Base-by-base conservation (phyloP, 2,329 filamentous ascomycete genomes). In the Ophiostoma sp. region DNA sequence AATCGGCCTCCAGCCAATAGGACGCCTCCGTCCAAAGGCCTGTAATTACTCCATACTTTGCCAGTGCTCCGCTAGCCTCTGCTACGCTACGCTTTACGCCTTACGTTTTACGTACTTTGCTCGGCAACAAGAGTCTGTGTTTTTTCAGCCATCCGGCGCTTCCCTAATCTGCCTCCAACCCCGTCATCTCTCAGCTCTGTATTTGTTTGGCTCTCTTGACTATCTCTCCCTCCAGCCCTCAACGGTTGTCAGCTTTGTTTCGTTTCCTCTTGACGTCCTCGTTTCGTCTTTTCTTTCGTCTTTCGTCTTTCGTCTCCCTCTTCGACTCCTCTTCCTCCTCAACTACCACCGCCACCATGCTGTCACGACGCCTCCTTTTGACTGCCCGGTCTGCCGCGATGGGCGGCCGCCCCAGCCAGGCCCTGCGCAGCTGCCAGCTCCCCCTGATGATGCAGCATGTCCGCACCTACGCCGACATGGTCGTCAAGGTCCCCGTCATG, bases 401-500 rank as follows among this genome's bases (percentile, higher is more conserved):
- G 69, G 75, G 75, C 74, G 75, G 75, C 74, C 77, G 74, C 69
- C 73, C 77, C 71, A 74, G 77, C 72, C 78, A 79, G 76, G 79
- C 81, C 45, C 76, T 82, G 72, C 81, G 80, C 71, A 78, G 76
- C 68, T 75, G 77, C 11, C 77, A 81, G 75, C 79, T 85, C 66
- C 82, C 83, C 9, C 72, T 80, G 45, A 81, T 85, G 76, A 81
- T 85, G 76, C 77, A 81, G 75, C 85, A 87, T 75, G 81, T 86
- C 67, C 84, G 86, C 73, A 83, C 75, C 72, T 89, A 89, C 76
- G 93, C 93, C 77, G 92, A 96, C 76, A 89, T 87, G 73, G 81
- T 94, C 72, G 88, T 99, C 79, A 94, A 98, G 81, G 95, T 98
- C 73, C 95, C 95, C 45, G 87, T 95, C 77, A 98, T 99, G 95